A percentile compares a stretch with the other conserved stretches of the same genome.
Conservation (phyloP, 1,284 basidiomycete genomes). For the Marasmius fiardii region DNA sequence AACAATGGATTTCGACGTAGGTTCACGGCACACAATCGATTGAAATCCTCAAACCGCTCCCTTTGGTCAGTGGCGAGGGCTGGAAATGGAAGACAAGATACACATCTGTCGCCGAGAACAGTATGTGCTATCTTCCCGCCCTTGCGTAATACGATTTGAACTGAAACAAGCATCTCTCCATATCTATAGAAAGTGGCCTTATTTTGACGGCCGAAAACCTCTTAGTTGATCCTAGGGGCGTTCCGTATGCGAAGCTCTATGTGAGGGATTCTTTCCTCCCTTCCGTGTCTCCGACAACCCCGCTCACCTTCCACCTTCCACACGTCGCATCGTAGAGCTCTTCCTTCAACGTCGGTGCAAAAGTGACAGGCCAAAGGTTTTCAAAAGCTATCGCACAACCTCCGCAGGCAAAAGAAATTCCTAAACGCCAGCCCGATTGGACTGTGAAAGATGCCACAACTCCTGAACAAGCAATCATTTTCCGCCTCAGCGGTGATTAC, state of each 20-base stretch:
- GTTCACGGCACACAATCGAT: slow-evolving; percentile 75
- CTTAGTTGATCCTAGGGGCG: slow-evolving; percentile 61
- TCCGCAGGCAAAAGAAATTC: slow-evolving; percentile 63
- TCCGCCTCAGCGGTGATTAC: slow-evolving; percentile 82
- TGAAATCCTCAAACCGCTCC: slow-evolving; percentile 68
- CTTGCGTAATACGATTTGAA: not conserved
- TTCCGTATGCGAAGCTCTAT: slow-evolving; percentile 69
- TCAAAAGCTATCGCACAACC: slow-evolving; percentile 66
- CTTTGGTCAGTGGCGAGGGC: slow-evolving; percentile 59
- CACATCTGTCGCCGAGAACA: slow-evolving; percentile 73
- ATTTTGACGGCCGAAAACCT: slow-evolving; percentile 63
- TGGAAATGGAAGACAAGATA: slow-evolving; percentile 64
- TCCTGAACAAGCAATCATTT: slow-evolving; percentile 73
- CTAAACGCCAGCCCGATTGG: slow-evolving; percentile 68
- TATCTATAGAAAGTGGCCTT: slow-evolving; percentile 66
- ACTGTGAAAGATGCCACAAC: slow-evolving; percentile 67
- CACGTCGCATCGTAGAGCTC: slow-evolving; percentile 43
- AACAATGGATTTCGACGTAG: slow-evolving; percentile 29
- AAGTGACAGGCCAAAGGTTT: slow-evolving; percentile 67
- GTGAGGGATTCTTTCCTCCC: slow-evolving; percentile 33
- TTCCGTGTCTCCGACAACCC: not conserved
- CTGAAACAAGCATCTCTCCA: not conserved
- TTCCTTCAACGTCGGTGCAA: slow-evolving; percentile 73
- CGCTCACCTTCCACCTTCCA: not conserved
- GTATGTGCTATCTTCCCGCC: slow-evolving; percentile 35